Conservation (phyloP, 2,329 filamentous ascomycete species). For the Talaromyces sp. region DNA sequence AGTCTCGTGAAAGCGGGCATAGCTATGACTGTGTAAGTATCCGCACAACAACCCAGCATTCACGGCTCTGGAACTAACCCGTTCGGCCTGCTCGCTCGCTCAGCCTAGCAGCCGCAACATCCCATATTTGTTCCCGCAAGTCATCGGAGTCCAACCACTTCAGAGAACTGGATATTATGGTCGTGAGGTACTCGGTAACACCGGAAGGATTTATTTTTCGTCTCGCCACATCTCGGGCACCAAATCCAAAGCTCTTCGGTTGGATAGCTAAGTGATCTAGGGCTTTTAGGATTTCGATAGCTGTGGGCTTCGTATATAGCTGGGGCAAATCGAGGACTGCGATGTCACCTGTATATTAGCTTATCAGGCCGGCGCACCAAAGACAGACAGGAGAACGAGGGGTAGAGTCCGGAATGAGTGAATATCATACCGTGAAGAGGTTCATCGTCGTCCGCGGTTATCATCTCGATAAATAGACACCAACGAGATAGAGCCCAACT, state of each 20-base stretch:
- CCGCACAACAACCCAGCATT: neutral
- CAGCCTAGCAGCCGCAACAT: constrained; percentile 73
- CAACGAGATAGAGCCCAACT: neutral
- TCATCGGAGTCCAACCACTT: constrained; percentile 48
- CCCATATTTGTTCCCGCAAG: constrained; percentile 58
- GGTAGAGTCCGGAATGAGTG: constrained; percentile 15
- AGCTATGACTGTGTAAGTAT: constrained; percentile 40
- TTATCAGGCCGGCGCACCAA: constrained; percentile 21
- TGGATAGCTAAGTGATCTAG: constrained; percentile 66
- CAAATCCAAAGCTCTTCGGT: constrained; percentile 53
- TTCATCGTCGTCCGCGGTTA: constrained; percentile 35
- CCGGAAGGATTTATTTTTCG: constrained; percentile 40
- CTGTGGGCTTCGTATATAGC: constrained; percentile 72
- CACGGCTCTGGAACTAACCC: constrained; percentile 44
- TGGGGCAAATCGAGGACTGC: constrained; percentile 75
- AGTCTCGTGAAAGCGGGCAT: constrained; percentile 63
- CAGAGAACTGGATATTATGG: constrained; percentile 47
- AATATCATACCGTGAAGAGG: constrained; percentile 39
- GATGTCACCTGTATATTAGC: constrained; percentile 32
- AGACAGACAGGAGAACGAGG: constrained; percentile 24
- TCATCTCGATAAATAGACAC: constrained; percentile 29
- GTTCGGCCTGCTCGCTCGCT: constrained; percentile 81
- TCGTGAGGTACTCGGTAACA: constrained; percentile 48
- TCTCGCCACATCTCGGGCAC: constrained; percentile 30
- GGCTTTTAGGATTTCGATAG: constrained; percentile 60